phyloP scores from a whole-genome alignment of 176 grass and related monocot genomes.

The Rhynchospora pubera region DNA sequence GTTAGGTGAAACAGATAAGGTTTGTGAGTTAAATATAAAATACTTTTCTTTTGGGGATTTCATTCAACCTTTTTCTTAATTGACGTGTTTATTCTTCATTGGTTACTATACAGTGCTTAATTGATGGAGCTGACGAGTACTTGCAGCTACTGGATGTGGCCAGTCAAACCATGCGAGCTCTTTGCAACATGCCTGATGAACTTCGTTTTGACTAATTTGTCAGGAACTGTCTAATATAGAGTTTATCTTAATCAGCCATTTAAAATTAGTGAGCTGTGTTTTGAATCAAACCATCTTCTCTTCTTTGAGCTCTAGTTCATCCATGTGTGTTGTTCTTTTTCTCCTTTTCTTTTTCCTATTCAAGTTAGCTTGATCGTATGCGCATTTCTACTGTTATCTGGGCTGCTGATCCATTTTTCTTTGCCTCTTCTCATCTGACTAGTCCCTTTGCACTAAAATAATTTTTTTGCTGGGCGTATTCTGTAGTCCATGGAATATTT shows the following conservation, averaged over 20 bases:
- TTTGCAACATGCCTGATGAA: slow-evolving; percentile 81
- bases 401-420: not conserved
- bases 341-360: not conserved
- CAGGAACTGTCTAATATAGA: not conserved
- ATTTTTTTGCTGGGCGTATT: not conserved
- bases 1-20: slow-evolving; percentile 93
- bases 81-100: not conserved
- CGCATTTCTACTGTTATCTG: not conserved
- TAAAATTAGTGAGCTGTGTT: not conserved
- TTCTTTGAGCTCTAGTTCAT: not conserved
- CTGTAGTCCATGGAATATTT: no score
- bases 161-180: slow-evolving; percentile 56
- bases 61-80: not conserved
- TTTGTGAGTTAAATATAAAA: slow-evolving; percentile 29
- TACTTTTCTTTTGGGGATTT: slow-evolving; percentile 2
- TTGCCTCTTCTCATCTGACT: not conserved
- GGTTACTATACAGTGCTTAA: slow-evolving; percentile 61
- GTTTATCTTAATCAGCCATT: not conserved
- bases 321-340: not conserved
- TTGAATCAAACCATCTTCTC: not conserved
- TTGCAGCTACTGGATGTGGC: slow-evolving; percentile 79
- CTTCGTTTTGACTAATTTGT: slow-evolving; percentile 25
- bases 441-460: not conserved
- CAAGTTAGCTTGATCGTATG: not conserved
- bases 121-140: slow-evolving; percentile 92